Evolutionary conservation across 2,329 filamentous ascomycete species (phyloP).

Genomic region (Rhinocladiella similis): DNA sequence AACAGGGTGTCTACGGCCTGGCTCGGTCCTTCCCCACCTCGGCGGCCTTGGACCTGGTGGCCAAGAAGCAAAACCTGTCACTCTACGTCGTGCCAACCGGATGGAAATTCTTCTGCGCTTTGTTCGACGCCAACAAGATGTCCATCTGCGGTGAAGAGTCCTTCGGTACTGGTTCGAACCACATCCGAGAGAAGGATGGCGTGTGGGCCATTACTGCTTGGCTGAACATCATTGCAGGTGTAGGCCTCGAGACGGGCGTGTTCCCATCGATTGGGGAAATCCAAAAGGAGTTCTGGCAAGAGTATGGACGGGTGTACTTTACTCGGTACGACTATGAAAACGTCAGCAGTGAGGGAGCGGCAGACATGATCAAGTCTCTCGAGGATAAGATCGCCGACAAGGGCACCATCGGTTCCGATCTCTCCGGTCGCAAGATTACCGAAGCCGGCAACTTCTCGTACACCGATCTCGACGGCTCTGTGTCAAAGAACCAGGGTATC

Average conservation of each 20-base stretch:
- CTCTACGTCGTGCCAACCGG: slow-evolving; percentile 97
- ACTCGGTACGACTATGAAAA: slow-evolving; percentile 98
- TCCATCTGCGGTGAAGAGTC: slow-evolving; percentile 99
- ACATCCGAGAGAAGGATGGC: slow-evolving; percentile 98
- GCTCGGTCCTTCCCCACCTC: slow-evolving; percentile 98
- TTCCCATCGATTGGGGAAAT: slow-evolving; percentile 88
- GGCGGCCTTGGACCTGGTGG: slow-evolving; percentile 91
- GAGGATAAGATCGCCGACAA: slow-evolving; percentile 70
- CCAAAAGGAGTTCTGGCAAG: slow-evolving; percentile 95
- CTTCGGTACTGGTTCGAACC: slow-evolving; percentile 96
- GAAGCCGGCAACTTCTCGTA: slow-evolving; percentile 97
- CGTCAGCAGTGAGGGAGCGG: slow-evolving; percentile 85
- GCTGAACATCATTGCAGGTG: slow-evolving; percentile 96
- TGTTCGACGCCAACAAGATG: slow-evolving; percentile 92
- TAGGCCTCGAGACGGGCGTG: slow-evolving; percentile 70
- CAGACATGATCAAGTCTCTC: slow-evolving; percentile 83
- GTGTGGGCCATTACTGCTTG: slow-evolving; percentile 96
- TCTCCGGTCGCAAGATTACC: slow-evolving; percentile 78
- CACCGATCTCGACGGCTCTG: slow-evolving; percentile 96
- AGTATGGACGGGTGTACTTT: slow-evolving; percentile 97
- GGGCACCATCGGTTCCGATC: slow-evolving; percentile 80
- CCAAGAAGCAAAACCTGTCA: slow-evolving; percentile 86
- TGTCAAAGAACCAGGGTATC: slow-evolving; percentile 93
- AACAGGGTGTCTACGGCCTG: slow-evolving; percentile 91
- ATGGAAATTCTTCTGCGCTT: slow-evolving; percentile 98